Conservation (phyloP, 208 protist genomes). For the Wallacemonas collosoma region DNA sequence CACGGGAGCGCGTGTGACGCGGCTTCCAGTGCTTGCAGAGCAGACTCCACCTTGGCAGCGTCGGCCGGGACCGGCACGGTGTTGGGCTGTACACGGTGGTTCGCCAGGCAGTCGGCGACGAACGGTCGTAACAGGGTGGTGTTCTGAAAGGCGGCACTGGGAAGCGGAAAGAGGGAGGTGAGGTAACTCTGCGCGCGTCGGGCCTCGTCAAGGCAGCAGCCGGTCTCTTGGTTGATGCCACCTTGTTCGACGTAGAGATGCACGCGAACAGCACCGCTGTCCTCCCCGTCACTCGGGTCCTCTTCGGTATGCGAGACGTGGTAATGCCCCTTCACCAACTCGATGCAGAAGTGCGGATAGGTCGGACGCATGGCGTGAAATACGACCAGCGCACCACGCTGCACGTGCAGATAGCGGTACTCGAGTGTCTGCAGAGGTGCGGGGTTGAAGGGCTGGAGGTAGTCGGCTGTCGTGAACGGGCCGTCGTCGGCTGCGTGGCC, state of each 20-base stretch:
- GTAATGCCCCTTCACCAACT: constrained; percentile 32
- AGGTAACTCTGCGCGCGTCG: neutral
- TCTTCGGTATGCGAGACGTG: constrained; percentile 18
- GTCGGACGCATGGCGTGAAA: constrained; percentile 35
- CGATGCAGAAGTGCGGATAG: constrained; percentile 37
- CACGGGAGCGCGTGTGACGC: constrained; percentile 36
- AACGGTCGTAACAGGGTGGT: constrained; percentile 8
- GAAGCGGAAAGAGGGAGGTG: neutral
- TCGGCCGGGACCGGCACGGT: neutral
- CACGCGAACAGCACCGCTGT: constrained; percentile 22
- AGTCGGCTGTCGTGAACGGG: neutral
- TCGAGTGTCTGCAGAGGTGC: constrained; percentile 5
- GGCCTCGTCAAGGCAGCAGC: neutral
- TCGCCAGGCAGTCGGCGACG: neutral
- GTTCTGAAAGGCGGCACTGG: neutral
- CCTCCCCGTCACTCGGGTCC: neutral
- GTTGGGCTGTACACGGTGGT: too few relatives aligned
- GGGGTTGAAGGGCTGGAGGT: constrained; percentile 20
- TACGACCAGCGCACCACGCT: constrained; percentile 31
- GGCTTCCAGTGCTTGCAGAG: constrained; percentile 2
- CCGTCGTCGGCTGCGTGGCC: constrained; percentile 15
- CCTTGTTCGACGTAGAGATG: constrained; percentile 20
- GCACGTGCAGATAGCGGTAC: constrained; percentile 34
- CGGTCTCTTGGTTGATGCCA: constrained; percentile 2
- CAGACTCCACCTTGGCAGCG: constrained; percentile 7